Evolutionary conservation across 805 yeast genomes (phyloP).

Genomic region (Candida argentea): DNA sequence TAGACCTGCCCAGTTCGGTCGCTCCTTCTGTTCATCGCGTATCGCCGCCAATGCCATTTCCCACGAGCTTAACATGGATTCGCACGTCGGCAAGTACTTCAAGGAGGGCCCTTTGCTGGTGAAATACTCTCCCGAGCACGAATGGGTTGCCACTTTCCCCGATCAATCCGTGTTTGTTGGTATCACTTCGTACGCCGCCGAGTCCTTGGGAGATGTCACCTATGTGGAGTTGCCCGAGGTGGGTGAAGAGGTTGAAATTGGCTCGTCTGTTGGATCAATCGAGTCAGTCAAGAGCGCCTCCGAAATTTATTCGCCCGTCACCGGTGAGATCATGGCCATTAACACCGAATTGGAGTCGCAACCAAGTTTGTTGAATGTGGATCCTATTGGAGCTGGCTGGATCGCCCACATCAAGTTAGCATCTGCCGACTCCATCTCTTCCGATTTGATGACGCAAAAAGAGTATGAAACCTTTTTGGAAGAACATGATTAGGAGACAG

Average conservation of each 20-base stretch:
- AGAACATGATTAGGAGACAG: slow-evolving; percentile 31
- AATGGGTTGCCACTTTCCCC: slow-evolving; percentile 82
- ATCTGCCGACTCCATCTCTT: slow-evolving; percentile 25
- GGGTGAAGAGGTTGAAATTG: slow-evolving; percentile 49
- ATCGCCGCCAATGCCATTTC: slow-evolving; percentile 15
- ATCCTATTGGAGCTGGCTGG: slow-evolving; percentile 95
- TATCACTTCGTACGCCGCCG: slow-evolving; percentile 89
- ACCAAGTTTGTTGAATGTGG: slow-evolving; percentile 75
- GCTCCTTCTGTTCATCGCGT: too few relatives aligned
- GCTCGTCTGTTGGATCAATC: slow-evolving; percentile 85
- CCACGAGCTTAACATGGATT: slow-evolving; percentile 27
- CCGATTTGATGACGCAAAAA: slow-evolving; percentile 42
- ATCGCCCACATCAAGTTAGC: slow-evolving; percentile 63
- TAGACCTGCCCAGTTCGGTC: too few relatives aligned
- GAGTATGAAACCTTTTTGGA: slow-evolving; percentile 50
- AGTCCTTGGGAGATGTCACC: slow-evolving; percentile 95
- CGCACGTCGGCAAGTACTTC: slow-evolving; percentile 29
- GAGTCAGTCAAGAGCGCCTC: slow-evolving; percentile 92
- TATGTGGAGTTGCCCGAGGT: slow-evolving; percentile 82
- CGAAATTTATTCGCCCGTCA: slow-evolving; percentile 83
- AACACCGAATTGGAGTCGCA: slow-evolving; percentile 55
- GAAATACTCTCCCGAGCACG: slow-evolving; percentile 83
- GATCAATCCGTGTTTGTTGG: slow-evolving; percentile 84
- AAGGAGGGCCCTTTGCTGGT: slow-evolving; percentile 36
- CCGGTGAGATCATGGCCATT: slow-evolving; percentile 64